Evolutionary conservation across 2,329 filamentous ascomycete species (phyloP), one percentile per base, ranked within the genome.

Genomic region (Colletotrichum somersetense): DNA sequence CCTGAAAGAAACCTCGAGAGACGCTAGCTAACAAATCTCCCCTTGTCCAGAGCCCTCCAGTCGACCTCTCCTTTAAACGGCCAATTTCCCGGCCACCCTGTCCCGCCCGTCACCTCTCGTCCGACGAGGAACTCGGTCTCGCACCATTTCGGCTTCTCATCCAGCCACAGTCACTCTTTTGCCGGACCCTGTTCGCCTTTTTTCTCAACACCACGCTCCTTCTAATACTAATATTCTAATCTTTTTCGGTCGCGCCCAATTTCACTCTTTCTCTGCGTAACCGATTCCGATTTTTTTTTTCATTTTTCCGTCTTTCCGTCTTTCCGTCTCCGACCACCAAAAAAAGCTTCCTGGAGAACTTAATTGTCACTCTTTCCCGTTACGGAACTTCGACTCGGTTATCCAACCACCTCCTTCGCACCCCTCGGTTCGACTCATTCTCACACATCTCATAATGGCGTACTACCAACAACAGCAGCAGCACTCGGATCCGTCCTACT

Each of bases 131-230:
- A 72, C 72, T 76, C 76, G 77, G 75, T 77, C 78, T 76, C 80
- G 74, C 83, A 84, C 85, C 82, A 82, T 82, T 79, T 80, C 81
- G 82, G 83, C 83, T 81, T 81, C 80, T 76, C 80, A 82, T 81
- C 82, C 83, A 83, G 84, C 86, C 86, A 85, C 82, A 79, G 85
- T 87, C 88, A 87, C 85, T 90, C 87, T 82, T 89, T 89, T 85
- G 77, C 61, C 75, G 76, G 78, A 77, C 81, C 76, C 59, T 59
- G 69, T 72, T 72, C 58, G 58, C 63, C 68, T 71, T 69, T 71
- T 56, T 57, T 57, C 55, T 62, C 59, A 52, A 52, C 75, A 74
- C 72, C 73, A 75, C 75, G 58, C 73, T 75, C 69, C 44, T 75
- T 74, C 66, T 75, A 75, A 75, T 75, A 72, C 72, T 76, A 75